phyloP scores from a whole-genome alignment of 2,329 filamentous ascomycete genomes.

The Elsinoe arachidis region DNA sequence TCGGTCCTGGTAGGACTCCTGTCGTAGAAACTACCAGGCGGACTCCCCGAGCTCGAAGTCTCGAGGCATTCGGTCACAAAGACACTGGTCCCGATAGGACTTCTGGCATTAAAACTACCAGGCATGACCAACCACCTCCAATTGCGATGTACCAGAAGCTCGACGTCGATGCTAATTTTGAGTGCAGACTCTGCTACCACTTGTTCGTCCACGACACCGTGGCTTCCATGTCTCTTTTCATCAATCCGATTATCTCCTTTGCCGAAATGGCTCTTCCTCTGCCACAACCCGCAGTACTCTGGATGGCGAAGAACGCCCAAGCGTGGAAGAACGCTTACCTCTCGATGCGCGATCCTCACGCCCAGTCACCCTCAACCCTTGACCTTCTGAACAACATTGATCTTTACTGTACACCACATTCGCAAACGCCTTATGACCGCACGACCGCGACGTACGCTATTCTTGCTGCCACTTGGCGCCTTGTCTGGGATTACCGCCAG shows the following conservation, averaged over 20 bases:
- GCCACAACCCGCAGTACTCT: constrained; percentile 53
- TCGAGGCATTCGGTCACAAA: no score
- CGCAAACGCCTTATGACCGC: constrained; percentile 42
- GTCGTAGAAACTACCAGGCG: no score
- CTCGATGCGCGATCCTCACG: constrained; percentile 27
- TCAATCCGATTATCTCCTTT: constrained; percentile 58
- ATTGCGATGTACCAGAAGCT: not conserved
- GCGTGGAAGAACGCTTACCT: constrained; percentile 58
- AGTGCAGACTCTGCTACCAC: constrained; percentile 48
- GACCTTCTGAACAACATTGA: constrained; percentile 51
- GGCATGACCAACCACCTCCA: no score
- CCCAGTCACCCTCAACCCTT: constrained; percentile 42
- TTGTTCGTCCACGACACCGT: constrained; percentile 58
- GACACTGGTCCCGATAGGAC: not conserved
- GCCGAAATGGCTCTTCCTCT: constrained; percentile 59
- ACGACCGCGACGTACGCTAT: constrained; percentile 52
- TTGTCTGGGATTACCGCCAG: constrained; percentile 59
- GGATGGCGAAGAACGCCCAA: constrained; percentile 54
- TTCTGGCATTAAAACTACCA: no score
- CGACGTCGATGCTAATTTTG: not conserved
- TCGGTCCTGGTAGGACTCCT: no score
- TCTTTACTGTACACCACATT: constrained; percentile 41
- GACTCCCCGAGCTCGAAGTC: no score
- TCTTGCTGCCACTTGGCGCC: constrained; percentile 56
- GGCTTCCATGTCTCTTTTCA: constrained; percentile 57